phyloP scores from a whole-genome alignment of 305 asterid species.

The Fraxinus albicans region DNA sequence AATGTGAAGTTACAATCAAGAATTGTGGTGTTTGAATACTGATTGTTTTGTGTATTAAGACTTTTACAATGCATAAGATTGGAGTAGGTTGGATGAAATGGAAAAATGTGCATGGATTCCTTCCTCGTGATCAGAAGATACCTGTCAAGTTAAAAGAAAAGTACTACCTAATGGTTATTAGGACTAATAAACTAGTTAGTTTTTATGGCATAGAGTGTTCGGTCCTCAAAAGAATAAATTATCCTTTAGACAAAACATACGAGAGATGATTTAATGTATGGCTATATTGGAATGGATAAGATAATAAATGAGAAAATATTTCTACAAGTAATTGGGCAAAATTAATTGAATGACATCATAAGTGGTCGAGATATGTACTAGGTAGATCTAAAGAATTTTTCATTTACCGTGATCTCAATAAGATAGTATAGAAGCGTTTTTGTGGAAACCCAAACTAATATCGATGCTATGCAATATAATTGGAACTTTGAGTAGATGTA shows the following conservation, averaged over 20 bases:
- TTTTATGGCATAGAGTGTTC: neutral
- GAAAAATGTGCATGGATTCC: neutral
- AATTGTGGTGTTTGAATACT: neutral
- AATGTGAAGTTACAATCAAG: neutral
- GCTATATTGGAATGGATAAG: neutral
- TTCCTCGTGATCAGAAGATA: neutral
- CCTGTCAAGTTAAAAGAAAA: neutral
- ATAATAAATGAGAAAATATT: neutral
- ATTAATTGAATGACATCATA: neutral
- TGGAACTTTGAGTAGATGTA: neutral
- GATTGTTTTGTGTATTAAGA: neutral
- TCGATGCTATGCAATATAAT: neutral
- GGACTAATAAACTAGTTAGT: neutral
- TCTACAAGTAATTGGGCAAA: neutral
- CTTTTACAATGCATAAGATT: neutral
- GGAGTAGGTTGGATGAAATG: neutral
- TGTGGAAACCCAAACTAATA: neutral
- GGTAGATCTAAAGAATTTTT: neutral
- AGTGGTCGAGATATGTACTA: neutral
- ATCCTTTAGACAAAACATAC: neutral
- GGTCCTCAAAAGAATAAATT: neutral
- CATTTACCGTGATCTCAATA: neutral
- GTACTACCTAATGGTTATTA: neutral
- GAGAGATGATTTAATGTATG: neutral
- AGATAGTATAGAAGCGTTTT: neutral